Evolutionary conservation across 768 basidiomycete genomes (phyloP), one percentile per base, ranked within the genome.

Genomic region (Podaxis rugospora): DNA sequence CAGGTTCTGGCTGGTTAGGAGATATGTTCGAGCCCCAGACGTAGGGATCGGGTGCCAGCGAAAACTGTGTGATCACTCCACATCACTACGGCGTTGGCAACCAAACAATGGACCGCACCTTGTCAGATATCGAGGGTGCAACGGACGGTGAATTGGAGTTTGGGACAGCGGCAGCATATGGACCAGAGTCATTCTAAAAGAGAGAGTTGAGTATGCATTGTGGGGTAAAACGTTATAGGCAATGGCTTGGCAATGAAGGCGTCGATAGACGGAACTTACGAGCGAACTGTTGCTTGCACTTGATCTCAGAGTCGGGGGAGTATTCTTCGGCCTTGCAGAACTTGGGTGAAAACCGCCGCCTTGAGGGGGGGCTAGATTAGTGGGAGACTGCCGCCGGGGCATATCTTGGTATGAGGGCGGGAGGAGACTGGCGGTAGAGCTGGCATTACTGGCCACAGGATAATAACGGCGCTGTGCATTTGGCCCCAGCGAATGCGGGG

Each of bases 11-110:
- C 56, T 80, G 74, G 62, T 78, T 78, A 40, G 80, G 80, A 5
- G 83, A 84, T 61, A 89, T 73, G 64, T 88, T 82, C 36, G 87
- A 82, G 1, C 88, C 88, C 90, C 90, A 92, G 0, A 79, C 82
- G 13, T 79, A 73, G 2, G 90, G 90, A 71, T 91, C 89, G 1
- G 89, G 83, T 5, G 88, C 84, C 21, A 91, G 81, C 14, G 88
- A 89, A 68, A 83, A 91, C 89, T 92, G 49, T 7, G 51, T n/a
- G 35, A 28, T 47, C 21, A 16, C 16, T 27, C 28, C 37, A 54
- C 49, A 57, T 57, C 39, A 54, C 65, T 25, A 59, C 27, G 54
- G 36, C 6, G 47, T 52, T 40, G 51, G 46, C 54, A 18, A 11
- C 53, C 51, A 42, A 52, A 55, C 14, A 3, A 63, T 7, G 16